phyloP scores from a whole-genome alignment of 257 asterid genomes.

The Fraxinus excelsior region DNA sequence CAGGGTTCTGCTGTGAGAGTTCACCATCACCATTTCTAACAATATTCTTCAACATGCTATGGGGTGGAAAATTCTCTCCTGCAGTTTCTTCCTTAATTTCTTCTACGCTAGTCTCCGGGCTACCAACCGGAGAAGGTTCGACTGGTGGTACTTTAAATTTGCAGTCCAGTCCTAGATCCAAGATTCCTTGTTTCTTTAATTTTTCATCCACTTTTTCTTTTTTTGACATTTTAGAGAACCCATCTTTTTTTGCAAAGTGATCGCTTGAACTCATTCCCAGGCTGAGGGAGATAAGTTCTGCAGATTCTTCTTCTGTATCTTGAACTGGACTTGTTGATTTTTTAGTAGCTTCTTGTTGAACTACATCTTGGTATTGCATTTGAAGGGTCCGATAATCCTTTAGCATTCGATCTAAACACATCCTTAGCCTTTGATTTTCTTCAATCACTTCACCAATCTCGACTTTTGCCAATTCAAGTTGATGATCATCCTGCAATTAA shows the following conservation, averaged over 20 bases:
- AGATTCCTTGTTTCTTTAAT: constrained; percentile 37
- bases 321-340: constrained; percentile 27
- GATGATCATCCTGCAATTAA: constrained; percentile 42
- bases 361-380: constrained; percentile 55
- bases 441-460: constrained; percentile 78
- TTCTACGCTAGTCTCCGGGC: constrained; percentile 56
- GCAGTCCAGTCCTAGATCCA: constrained; percentile 68
- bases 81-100: constrained; percentile 51
- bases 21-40: constrained; percentile 64
- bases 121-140: constrained; percentile 43
- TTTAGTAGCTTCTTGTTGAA: constrained; percentile 40
- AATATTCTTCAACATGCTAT: constrained; percentile 39
- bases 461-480: constrained; percentile 60
- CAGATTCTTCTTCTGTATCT: constrained; percentile 23
- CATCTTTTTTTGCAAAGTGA: constrained; percentile 30
- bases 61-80: constrained; percentile 50
- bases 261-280: constrained; percentile 64
- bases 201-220: constrained; percentile 26
- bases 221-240: constrained; percentile 17
- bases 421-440: constrained; percentile 74
- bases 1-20: constrained; percentile 59
- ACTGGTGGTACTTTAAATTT: constrained; percentile 33
- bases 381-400: constrained; percentile 75
- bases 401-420: constrained; percentile 54
- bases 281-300: constrained; percentile 59